Conservation (phyloP, 768 basidiomycete species). For the Gymnopilus junonius region DNA sequence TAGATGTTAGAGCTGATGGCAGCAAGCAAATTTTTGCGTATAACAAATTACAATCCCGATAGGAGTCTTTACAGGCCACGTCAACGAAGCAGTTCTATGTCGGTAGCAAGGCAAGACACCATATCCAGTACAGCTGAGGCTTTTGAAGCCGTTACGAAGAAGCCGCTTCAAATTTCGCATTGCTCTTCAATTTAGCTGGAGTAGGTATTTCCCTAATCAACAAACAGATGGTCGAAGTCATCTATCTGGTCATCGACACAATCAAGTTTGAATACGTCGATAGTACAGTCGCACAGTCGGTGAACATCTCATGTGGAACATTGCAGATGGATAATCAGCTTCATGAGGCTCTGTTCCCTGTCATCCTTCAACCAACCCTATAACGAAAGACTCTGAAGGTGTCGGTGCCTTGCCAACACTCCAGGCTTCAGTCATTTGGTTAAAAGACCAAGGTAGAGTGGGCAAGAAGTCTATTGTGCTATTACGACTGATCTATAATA, state of each 20-base stretch:
- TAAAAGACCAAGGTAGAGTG: conserved; percentile 89
- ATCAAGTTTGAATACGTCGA: conserved; percentile 86
- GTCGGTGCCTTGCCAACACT: conserved; percentile 87
- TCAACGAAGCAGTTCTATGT: conserved; percentile 46
- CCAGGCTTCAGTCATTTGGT: conserved; percentile 84
- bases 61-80: conserved; percentile 87
- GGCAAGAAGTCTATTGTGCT: neutral
- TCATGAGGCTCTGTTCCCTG: conserved; percentile 94
- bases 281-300: conserved; percentile 77
- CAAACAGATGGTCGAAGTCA: conserved; percentile 82
- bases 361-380: conserved; percentile 94
- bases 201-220: conserved; percentile 94
- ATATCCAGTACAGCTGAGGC: conserved; percentile 70
- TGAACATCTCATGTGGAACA: conserved; percentile 81
- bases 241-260: conserved; percentile 81
- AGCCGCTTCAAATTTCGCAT: conserved; percentile 61
- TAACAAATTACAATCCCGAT: conserved; percentile 87
- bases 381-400: conserved; percentile 74
- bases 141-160: conserved; percentile 89
- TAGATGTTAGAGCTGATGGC: conserved; percentile 92
- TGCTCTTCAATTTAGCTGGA: conserved; percentile 83
- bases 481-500: neutral
- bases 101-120: conserved; percentile 68
- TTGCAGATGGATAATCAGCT: conserved; percentile 98
- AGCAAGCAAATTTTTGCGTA: conserved; percentile 82